A percentile compares a stretch with the other conserved stretches of the same genome.
Evolutionary conservation across 2,329 filamentous ascomycete species (phyloP).

Genomic region (Chaetomium olivaceum): DNA sequence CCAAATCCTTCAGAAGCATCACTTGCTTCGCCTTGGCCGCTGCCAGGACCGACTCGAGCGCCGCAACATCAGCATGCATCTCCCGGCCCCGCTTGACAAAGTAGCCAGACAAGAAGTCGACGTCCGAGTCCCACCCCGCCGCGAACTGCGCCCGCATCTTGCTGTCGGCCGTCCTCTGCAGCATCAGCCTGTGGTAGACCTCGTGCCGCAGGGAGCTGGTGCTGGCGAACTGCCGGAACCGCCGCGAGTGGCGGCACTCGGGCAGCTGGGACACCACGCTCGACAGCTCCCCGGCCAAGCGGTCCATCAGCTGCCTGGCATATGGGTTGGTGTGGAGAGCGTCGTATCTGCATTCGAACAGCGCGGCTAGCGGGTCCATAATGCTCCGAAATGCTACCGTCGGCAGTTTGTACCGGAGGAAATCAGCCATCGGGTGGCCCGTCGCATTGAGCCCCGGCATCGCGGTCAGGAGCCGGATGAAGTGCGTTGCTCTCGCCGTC

Average conservation of each 20-base stretch:
- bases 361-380: constrained; percentile 77
- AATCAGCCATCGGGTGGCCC: constrained; percentile 57
- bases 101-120: constrained; percentile 87
- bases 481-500: constrained; percentile 46
- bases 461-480: constrained; percentile 64
- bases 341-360: constrained; percentile 76
- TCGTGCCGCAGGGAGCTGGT: constrained; percentile 62
- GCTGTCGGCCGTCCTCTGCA: constrained; percentile 55
- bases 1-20: constrained; percentile 16
- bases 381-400: constrained; percentile 73
- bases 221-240: constrained; percentile 58
- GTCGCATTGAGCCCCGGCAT: constrained; percentile 63
- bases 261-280: constrained; percentile 72
- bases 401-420: constrained; percentile 75
- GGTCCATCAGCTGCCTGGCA: constrained; percentile 65
- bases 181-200: constrained; percentile 58
- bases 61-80: constrained; percentile 71
- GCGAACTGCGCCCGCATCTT: constrained; percentile 69
- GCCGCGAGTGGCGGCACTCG: constrained; percentile 65
- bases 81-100: constrained; percentile 72
- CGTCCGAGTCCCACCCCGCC: constrained; percentile 65
- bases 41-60: constrained; percentile 62
- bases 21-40: constrained; percentile 70
- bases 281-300: constrained; percentile 73
- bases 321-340: constrained; percentile 67